Percentiles rank a stretch among this genome's conserved stretches.
phyloP scores from a whole-genome alignment of 345 rosid genomes.

The Hypericum perforatum region DNA sequence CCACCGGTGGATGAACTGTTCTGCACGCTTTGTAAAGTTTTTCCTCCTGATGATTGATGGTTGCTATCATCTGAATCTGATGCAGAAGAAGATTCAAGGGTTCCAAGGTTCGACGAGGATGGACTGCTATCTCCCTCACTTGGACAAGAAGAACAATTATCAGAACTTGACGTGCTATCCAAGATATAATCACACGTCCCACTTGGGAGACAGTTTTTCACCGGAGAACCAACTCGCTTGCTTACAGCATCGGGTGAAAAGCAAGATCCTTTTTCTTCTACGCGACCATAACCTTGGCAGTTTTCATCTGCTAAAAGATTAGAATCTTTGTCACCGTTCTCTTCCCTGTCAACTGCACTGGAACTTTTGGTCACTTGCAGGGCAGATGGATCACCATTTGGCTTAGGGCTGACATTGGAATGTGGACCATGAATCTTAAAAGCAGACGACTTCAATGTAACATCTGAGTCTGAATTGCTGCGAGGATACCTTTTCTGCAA shows the following conservation, averaged over 20 bases:
- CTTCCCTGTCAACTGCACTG: constrained; percentile 25
- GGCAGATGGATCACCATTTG: constrained; percentile 29
- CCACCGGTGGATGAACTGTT: constrained; percentile 33
- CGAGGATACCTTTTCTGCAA: constrained; percentile 46
- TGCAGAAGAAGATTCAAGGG: constrained; percentile 60
- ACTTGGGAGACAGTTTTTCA: constrained; percentile 13
- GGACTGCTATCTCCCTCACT: constrained; percentile 80
- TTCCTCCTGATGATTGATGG: constrained; percentile 59
- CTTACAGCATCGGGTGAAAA: constrained; percentile 28
- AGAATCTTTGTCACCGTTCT: constrained; percentile 14
- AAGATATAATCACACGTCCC: constrained; percentile 32
- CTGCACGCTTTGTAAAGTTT: constrained; percentile 23
- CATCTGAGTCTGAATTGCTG: constrained; percentile 54
- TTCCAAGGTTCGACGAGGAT: constrained; percentile 55
- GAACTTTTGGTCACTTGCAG: constrained; percentile 36
- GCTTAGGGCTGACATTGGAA: constrained; percentile 22
- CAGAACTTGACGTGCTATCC: constrained; percentile 61
- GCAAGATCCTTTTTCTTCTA: constrained; percentile 22
- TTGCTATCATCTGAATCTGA: constrained; percentile 80
- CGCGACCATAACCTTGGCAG: constrained; percentile 27
- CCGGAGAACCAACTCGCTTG: constrained; percentile 26
- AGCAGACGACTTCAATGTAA: constrained; percentile 41
- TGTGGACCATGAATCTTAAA: constrained; percentile 31
- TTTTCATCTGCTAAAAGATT: constrained; percentile 20
- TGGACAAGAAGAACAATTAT: constrained; percentile 78